Evolutionary conservation across 768 basidiomycete species (phyloP).

Genomic region (Lyophyllum semitale): DNA sequence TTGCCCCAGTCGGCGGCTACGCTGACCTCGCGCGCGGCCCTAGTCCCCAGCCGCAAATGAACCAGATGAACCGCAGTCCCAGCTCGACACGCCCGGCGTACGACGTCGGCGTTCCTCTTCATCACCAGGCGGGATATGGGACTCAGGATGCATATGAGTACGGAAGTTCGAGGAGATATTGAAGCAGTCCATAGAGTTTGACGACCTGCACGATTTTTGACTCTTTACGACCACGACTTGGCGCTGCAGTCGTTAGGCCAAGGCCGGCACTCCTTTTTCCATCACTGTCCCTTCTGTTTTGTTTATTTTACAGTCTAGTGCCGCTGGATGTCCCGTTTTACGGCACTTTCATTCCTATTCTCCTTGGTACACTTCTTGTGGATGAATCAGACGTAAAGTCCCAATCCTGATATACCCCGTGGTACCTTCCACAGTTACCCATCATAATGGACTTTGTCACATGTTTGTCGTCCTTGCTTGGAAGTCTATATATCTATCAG

Average conservation of each 20-base stretch:
- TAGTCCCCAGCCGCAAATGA: slow-evolving; percentile 69
- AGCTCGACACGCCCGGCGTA: slow-evolving; percentile 50
- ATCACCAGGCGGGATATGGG: slow-evolving; percentile 55
- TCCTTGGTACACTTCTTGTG: slow-evolving; percentile 1
- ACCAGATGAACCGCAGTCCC: slow-evolving; percentile 49
- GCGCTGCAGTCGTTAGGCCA: slow-evolving; percentile 2
- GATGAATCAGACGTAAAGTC: slow-evolving; percentile 4
- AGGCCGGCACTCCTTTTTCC: slow-evolving; percentile 19
- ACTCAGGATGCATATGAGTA: slow-evolving; percentile 37
- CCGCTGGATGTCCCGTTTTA: slow-evolving; percentile 28
- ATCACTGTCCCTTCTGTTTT: slow-evolving; percentile 15
- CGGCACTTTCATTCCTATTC: slow-evolving; percentile 6
- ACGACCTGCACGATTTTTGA: slow-evolving; percentile 3
- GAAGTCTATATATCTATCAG: no score
- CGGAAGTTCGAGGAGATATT: slow-evolving; percentile 18
- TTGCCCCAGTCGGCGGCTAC: slow-evolving; percentile 77
- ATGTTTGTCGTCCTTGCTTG: background rate
- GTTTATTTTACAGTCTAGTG: slow-evolving; percentile 18
- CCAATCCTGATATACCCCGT: slow-evolving; percentile 13
- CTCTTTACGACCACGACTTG: slow-evolving; percentile 5
- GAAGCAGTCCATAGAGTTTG: background rate
- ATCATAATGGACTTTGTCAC: slow-evolving; percentile 6
- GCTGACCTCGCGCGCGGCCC: slow-evolving; percentile 80
- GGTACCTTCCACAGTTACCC: slow-evolving; percentile 2
- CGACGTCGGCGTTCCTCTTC: slow-evolving; percentile 60